Evolutionary conservation across 2,329 filamentous ascomycete genomes (phyloP).

Genomic region (Penicillium sp.): DNA sequence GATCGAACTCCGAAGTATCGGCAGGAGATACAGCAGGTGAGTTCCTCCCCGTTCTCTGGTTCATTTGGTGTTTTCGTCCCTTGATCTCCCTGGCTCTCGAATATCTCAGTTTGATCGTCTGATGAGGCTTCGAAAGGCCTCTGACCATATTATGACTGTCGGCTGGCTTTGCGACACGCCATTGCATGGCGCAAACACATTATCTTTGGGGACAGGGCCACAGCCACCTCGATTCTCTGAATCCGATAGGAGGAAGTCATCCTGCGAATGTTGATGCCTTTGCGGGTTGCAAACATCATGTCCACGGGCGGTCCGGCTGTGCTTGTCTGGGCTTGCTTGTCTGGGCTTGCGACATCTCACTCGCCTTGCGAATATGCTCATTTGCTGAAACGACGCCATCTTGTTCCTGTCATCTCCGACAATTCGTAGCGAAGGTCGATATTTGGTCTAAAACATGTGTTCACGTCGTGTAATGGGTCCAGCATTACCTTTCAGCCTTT

Average conservation of each 20-base stretch:
- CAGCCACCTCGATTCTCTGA: background rate
- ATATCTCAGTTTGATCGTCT: background rate
- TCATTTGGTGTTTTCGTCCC: background rate
- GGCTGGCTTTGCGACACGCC: background rate
- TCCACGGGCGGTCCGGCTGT: background rate
- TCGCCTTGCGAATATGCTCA: background rate
- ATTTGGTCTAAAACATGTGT: background rate
- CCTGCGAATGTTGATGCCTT: background rate
- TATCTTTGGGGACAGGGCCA: background rate
- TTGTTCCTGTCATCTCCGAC: background rate
- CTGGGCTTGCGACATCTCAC: background rate
- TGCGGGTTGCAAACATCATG: background rate
- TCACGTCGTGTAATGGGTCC: too few species aligned
- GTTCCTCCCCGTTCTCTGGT: constrained; percentile 20
- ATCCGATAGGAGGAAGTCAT: background rate
- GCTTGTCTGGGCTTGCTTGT: background rate
- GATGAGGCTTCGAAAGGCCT: background rate
- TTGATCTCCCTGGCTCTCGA: background rate
- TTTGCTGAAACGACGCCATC: background rate
- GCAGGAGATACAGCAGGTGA: constrained; percentile 94
- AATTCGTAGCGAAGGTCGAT: background rate
- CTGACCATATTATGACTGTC: background rate
- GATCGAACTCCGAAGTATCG: constrained; percentile 79
- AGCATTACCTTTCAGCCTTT: background rate
- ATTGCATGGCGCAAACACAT: background rate